A percentile compares a stretch with the other conserved stretches of the same genome.
Evolutionary conservation across 208 protist species (phyloP).

Genomic region (Crithidia expoeki): DNA sequence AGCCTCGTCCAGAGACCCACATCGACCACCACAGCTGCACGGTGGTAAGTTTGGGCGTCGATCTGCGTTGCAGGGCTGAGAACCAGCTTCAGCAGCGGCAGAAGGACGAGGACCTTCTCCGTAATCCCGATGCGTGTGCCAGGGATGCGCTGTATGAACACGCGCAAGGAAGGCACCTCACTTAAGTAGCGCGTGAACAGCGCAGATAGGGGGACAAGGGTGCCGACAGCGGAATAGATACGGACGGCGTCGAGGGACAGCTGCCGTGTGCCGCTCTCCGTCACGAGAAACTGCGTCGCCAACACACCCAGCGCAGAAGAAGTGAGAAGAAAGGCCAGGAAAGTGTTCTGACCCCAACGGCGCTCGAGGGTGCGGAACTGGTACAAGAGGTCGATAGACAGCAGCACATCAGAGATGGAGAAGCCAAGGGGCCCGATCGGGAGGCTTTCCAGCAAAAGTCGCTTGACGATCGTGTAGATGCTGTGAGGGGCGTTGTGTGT

Average conservation of each 20-base stretch:
- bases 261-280: conserved; percentile 35
- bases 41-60: conserved; percentile 36
- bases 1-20: conserved; percentile 57
- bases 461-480: conserved; percentile 26
- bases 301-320: conserved; percentile 43
- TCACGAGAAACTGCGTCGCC: conserved; percentile 47
- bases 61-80: conserved; percentile 45
- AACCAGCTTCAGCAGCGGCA: conserved; percentile 56
- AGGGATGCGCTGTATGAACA: conserved; percentile 35
- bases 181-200: conserved; percentile 44
- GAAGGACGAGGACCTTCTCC: conserved; percentile 38
- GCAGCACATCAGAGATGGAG: conserved; percentile 42
- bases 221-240: conserved; percentile 54
- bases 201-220: conserved; percentile 54
- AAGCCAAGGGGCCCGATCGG: conserved; percentile 59
- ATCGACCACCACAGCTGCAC: conserved; percentile 49
- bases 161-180: conserved; percentile 49
- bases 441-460: conserved; percentile 41
- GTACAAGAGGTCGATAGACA: conserved; percentile 39
- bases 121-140: conserved; percentile 35
- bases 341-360: conserved; percentile 63
- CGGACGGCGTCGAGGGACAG: conserved; percentile 54
- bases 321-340: conserved; percentile 58
- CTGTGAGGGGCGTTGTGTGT: background rate
- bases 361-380: conserved; percentile 69